phyloP scores from a whole-genome alignment of 2,329 filamentous ascomycete species.

The Fusarium sp. region DNA sequence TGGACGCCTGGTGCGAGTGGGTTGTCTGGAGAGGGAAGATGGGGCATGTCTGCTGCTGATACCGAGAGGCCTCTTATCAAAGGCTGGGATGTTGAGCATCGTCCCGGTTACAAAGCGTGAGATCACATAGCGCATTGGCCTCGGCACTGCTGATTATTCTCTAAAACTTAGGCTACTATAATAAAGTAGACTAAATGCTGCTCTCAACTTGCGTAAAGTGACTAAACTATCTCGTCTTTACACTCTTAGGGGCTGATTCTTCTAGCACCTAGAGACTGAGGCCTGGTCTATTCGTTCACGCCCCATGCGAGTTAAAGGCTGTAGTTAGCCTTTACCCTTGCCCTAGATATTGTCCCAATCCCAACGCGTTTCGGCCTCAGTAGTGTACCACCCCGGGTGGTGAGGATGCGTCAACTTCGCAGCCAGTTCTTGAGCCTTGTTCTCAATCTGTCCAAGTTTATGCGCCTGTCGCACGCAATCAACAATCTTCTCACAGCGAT shows the following conservation, averaged over 20 bases:
- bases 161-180: too few species aligned
- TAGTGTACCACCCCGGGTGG: neutral
- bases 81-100: neutral
- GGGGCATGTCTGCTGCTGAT: neutral
- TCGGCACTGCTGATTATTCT: too few species aligned
- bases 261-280: too few species aligned
- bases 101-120: neutral
- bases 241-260: too few species aligned
- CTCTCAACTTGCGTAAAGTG: too few species aligned
- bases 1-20: neutral
- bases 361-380: neutral
- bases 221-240: too few species aligned
- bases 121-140: neutral
- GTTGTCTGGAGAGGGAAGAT: fast-evolving
- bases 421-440: neutral
- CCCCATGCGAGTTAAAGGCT: too few species aligned
- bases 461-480: neutral
- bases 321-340: neutral
- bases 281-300: too few species aligned
- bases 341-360: neutral
- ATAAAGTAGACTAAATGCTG: too few species aligned
- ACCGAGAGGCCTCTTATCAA: neutral
- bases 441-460: neutral
- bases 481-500: neutral
- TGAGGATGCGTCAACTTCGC: neutral